These are phyloP conservation scores for Metarhizium guizhouense DNA, from an alignment of 2,329 filamentous ascomycete genomes.

Conservation along the genomic window DNA sequence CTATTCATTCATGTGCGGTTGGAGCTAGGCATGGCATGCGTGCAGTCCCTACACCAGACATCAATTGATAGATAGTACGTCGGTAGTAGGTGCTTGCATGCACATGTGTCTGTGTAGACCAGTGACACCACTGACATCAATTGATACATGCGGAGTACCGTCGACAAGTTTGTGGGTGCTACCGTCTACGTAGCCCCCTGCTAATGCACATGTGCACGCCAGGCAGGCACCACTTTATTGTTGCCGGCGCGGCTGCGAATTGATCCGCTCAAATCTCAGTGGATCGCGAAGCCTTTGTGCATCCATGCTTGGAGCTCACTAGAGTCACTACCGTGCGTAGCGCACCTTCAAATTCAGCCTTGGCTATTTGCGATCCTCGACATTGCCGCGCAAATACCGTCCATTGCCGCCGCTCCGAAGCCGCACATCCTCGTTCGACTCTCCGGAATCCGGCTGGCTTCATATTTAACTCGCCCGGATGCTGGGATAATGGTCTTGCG, in stretches of 20 bases:
- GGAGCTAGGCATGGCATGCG: too few species aligned
- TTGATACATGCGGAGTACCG: too few species aligned
- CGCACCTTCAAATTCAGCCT: constrained; percentile 1
- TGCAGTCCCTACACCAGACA: too few species aligned
- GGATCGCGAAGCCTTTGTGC: not conserved
- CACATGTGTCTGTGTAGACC: too few species aligned
- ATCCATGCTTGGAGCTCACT: not conserved
- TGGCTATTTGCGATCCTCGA: constrained; percentile 1
- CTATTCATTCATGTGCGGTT: too few species aligned
- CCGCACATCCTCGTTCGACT: not conserved
- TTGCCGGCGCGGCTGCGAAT: not conserved
- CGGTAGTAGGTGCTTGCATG: too few species aligned
- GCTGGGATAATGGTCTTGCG: constrained; percentile 26
- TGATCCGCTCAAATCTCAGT: constrained; percentile 2
- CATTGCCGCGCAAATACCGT: not conserved
- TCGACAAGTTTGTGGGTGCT: too few species aligned
- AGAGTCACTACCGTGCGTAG: too few species aligned
- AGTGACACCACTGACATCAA: too few species aligned
- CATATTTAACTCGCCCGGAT: constrained; percentile 4
- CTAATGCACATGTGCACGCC: too few species aligned
- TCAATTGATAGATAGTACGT: too few species aligned
- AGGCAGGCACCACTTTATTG: not conserved
- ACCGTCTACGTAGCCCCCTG: too few species aligned
- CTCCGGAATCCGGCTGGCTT: not conserved
- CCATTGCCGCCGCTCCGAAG: not conserved